A percentile compares a stretch with the other conserved stretches of the same genome.
phyloP scores from a whole-genome alignment of 495 filamentous ascomycete species.

The Alectoria sarmentosa region DNA sequence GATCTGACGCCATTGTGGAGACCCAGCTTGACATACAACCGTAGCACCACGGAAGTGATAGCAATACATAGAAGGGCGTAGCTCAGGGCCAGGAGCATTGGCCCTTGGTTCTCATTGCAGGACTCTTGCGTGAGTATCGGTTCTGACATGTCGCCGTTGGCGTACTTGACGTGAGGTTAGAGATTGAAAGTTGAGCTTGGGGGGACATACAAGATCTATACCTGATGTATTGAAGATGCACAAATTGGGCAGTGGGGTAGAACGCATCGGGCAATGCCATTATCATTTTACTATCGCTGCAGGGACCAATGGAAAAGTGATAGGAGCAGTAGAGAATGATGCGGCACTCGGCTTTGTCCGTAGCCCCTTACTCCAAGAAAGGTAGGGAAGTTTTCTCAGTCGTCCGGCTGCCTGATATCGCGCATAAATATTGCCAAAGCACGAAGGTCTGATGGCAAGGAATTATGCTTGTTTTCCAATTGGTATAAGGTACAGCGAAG shows the following conservation, averaged over 20 bases:
- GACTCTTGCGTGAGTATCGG: slow-evolving; percentile 6
- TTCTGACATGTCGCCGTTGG: slow-evolving; percentile 15
- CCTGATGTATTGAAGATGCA: neutral
- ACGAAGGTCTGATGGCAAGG: too few relatives aligned
- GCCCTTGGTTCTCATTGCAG: slow-evolving; percentile 23
- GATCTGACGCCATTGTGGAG: slow-evolving; percentile 18
- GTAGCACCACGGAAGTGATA: slow-evolving; percentile 18
- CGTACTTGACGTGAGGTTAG: neutral
- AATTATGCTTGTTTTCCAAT: too few relatives aligned
- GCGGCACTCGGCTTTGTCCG: neutral
- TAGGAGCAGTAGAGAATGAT: neutral
- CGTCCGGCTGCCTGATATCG: neutral
- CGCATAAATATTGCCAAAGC: neutral
- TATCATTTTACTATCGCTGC: neutral
- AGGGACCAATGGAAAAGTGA: neutral
- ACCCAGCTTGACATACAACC: slow-evolving; percentile 22
- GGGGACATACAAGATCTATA: neutral
- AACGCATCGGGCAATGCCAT: neutral
- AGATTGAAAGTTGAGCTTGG: neutral
- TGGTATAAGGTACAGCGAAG: neutral
- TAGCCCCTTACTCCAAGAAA: neutral
- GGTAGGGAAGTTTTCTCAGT: neutral
- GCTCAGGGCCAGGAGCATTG: slow-evolving; percentile 19
- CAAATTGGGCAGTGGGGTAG: neutral
- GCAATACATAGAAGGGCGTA: slow-evolving; percentile 17